Percentiles rank a stretch among this genome's conserved stretches.
phyloP scores from a whole-genome alignment of 257 asterid species.

The Thymus quinquecostatus region DNA sequence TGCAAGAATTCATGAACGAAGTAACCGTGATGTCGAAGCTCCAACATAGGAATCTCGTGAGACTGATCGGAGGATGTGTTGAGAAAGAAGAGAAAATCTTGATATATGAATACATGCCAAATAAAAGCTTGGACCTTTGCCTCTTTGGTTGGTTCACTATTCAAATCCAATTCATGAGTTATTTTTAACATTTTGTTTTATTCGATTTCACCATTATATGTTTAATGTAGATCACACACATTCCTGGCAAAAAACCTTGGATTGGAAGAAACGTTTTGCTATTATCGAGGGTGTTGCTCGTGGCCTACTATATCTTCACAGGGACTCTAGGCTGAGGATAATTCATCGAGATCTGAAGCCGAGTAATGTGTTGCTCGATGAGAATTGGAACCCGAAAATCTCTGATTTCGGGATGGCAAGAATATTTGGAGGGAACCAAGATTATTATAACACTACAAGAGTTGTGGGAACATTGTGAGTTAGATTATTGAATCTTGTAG shows the following conservation, averaged over 20 bases:
- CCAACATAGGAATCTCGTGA: slow-evolving; percentile 1
- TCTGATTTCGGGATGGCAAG: slow-evolving; percentile 6
- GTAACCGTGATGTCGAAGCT: slow-evolving; percentile 50
- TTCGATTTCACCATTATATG: neutral
- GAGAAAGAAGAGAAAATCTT: slow-evolving; percentile 1
- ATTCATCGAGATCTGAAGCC: slow-evolving; percentile 9
- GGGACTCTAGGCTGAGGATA: neutral
- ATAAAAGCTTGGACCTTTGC: slow-evolving; percentile 2
- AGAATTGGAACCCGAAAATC: neutral
- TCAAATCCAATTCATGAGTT: neutral
- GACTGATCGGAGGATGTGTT: neutral
- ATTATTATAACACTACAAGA: neutral
- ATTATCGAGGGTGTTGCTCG: neutral
- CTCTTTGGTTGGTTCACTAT: neutral
- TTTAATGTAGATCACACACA: neutral
- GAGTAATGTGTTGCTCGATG: neutral
- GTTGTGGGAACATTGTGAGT: slow-evolving; percentile 6
- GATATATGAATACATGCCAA: slow-evolving; percentile 2
- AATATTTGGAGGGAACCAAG: slow-evolving; percentile 1
- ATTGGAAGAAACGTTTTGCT: neutral
- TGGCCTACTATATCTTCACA: neutral
- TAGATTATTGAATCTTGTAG: neutral
- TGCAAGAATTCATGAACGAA: slow-evolving; percentile 53
- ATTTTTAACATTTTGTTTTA: no score
- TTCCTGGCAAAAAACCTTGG: neutral